These are phyloP conservation scores for Aphanomyces astaci DNA, from an alignment of 352 stramenopile species.

Conservation along the genomic window DNA sequence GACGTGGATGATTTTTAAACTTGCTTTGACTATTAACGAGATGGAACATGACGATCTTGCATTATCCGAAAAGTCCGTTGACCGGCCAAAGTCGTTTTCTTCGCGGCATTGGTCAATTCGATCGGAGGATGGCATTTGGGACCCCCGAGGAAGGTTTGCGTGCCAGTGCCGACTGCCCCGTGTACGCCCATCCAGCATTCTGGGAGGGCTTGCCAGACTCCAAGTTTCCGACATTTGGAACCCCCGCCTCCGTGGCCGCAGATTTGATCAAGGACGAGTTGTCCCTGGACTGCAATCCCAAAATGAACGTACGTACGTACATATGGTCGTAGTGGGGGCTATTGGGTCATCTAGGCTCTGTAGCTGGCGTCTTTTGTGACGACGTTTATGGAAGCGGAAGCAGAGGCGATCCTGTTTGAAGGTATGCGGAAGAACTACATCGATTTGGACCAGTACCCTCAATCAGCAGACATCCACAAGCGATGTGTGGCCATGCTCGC, in stretches of 20 bases:
- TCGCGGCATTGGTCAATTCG: not conserved
- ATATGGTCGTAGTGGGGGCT: not conserved
- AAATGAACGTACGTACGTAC: constrained; percentile 66
- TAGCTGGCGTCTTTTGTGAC: constrained; percentile 86
- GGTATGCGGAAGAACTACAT: constrained; percentile 89
- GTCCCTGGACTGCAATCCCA: constrained; percentile 81
- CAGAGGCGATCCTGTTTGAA: constrained; percentile 85
- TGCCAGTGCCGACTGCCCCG: constrained; percentile 24
- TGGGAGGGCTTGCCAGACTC: constrained; percentile 50
- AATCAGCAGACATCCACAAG: constrained; percentile 90
- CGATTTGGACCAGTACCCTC: constrained; percentile 88
- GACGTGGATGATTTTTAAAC: not conserved
- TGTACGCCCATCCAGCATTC: constrained; percentile 83
- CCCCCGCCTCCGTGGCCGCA: constrained; percentile 74
- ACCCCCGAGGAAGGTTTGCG: not conserved
- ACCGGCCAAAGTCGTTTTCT: not conserved
- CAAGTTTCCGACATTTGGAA: constrained; percentile 45
- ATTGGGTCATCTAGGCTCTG: not conserved
- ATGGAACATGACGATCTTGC: not conserved
- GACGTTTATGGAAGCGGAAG: constrained; percentile 88
- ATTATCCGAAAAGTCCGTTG: not conserved
- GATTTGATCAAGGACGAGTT: constrained; percentile 87
- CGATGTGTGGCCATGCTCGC: constrained; percentile 88
- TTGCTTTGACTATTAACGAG: not conserved
- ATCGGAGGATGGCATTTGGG: not conserved